Percentiles rank a stretch among this genome's conserved stretches.
Evolutionary conservation across 2,329 filamentous ascomycete genomes (phyloP).

Genomic region (Neurospora crassa): DNA sequence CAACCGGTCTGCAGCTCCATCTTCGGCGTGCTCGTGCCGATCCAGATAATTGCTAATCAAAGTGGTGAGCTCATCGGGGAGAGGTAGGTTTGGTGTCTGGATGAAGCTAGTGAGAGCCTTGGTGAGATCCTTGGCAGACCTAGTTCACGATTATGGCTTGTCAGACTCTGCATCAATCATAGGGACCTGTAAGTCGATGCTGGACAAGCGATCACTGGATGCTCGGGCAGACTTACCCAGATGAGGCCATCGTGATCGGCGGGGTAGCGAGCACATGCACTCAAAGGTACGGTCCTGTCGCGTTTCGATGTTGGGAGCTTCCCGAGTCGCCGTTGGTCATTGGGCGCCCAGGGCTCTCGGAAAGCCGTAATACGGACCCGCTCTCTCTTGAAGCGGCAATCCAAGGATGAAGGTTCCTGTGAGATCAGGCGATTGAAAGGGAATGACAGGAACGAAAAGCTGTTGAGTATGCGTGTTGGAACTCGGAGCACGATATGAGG

Average conservation of each 20-base stretch:
- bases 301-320: neutral
- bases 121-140: conserved; percentile 50
- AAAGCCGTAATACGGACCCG: neutral
- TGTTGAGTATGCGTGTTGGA: neutral
- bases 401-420: neutral
- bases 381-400: neutral
- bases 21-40: conserved; percentile 58
- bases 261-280: conserved; percentile 5
- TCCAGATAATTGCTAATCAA: conserved; percentile 59
- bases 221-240: conserved; percentile 13
- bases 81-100: conserved; percentile 43
- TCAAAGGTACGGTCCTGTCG: neutral
- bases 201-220: neutral
- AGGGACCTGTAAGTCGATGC: neutral
- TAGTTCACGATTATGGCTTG: conserved; percentile 18
- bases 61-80: conserved; percentile 55
- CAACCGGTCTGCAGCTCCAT: conserved; percentile 57
- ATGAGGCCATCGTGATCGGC: conserved; percentile 20
- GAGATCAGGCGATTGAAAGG: neutral
- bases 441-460: neutral
- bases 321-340: neutral
- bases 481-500: neutral
- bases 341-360: neutral
- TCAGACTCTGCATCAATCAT: neutral
- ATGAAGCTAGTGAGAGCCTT: conserved; percentile 46